Evolutionary conservation across 1,284 basidiomycete species (phyloP), one percentile per base, ranked within the genome.

Genomic region (Trichosporon faecale): DNA sequence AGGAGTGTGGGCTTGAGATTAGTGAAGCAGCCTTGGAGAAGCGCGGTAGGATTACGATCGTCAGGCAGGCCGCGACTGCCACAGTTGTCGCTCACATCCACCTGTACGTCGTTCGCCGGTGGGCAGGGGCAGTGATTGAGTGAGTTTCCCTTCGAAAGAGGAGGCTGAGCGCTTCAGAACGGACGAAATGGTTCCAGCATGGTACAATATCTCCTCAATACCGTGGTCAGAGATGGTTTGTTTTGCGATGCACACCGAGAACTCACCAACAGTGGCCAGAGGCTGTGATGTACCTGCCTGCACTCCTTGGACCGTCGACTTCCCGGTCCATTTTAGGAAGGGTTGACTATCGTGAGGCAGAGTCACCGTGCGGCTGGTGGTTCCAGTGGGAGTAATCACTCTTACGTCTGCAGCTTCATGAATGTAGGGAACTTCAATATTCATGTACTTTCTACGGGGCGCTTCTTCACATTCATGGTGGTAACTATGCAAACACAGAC

Each of bases 1-100:
- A 94, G 85, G 91, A 93, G 83, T 87, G 91, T 4, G 90, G 91
- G 0, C 88, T 93, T 55, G 84, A 82, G 16, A 88, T 90, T 0
- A 37, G 60, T 3, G 82, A 86, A 1, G 52, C 40, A 0, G 68
- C 68, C 4, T 9, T 80, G 21, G 23, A 65, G 5, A 27, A 67
- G 0, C 67, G 49, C 18, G 78, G 78, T 1, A 33, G 63, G 1
- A 44, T 79, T 0, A 31, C 65, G 49, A 76, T 76, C 18, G 52
- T 66, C 14, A 25, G 23, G 14, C n/a, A 9, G 0, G 7, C 37
- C 12, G 21, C 6, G 6, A n/a, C n/a, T 1, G 7, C 31, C 0
- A 16, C 65, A 0, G 46, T 55, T 4, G 16, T 68, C 0, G 61
- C 64, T 18, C 27, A 40, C 7, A 27, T 71, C 12, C 65, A 66